Evolutionary conservation across 192 early-diverging fungal genomes (phyloP).

Genomic region (Coemansia umbellata): DNA sequence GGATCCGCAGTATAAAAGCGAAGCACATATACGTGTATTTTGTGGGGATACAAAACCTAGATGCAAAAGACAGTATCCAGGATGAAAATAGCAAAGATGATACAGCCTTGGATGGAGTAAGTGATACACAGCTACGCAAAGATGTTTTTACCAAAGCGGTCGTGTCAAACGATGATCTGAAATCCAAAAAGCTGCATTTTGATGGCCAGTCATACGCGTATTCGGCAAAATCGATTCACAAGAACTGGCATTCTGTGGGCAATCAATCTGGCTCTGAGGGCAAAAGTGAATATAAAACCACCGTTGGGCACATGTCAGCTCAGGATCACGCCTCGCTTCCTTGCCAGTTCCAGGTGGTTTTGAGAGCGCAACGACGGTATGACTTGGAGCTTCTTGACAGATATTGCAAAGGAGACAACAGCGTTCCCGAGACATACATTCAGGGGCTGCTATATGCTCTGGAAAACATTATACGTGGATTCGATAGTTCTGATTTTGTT

Average conservation of each 20-base stretch:
- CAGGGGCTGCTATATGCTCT: constrained; percentile 20
- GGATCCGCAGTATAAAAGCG: neutral
- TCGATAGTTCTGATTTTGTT: neutral
- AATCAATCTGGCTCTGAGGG: too few species aligned
- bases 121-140: neutral
- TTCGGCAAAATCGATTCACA: constrained; percentile 5
- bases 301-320: neutral
- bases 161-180: neutral
- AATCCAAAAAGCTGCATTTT: constrained; percentile 6
- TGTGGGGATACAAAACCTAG: constrained; percentile 27
- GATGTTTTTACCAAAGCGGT: neutral
- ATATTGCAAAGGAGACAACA: neutral
- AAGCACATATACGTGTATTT: constrained; percentile 35
- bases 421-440: constrained; percentile 1
- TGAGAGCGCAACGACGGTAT: constrained; percentile 16
- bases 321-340: neutral
- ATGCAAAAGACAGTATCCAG: neutral
- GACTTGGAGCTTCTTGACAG: constrained; percentile 1
- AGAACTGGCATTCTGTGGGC: too few species aligned
- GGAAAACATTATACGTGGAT: constrained; percentile 15
- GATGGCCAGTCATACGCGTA: constrained; percentile 31
- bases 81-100: neutral
- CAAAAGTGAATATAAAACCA: neutral
- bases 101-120: neutral
- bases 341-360: constrained; percentile 7